Base-by-base conservation (phyloP, 441 rosid species). In the Jatropha multifida region DNA sequence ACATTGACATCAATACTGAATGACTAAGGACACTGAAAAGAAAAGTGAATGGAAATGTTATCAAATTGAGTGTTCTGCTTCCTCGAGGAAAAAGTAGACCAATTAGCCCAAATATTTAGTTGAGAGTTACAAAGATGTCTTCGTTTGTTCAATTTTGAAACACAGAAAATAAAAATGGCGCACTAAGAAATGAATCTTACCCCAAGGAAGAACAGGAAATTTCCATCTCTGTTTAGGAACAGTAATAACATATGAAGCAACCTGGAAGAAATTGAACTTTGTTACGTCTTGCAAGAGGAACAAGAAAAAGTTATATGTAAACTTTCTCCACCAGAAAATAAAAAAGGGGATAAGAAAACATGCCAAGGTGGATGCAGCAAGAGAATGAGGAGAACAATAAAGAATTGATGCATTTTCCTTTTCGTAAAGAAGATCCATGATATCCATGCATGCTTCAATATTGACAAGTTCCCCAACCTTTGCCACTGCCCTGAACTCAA, bases 381-480 rank as follows among this genome's bases (percentile, higher is more conserved):
- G 84, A 75, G 86, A 80, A 71, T 73, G 71, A 60, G 97, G 85
- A 83, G 90, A 87, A 64, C 72, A 65, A 54, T 84, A 85, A 61
- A 89, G 86, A 76, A 76, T 62, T 26, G 87, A 77, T n/a, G 88
- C 85, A 69, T 89, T 92, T 83, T 92, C 89, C 78, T 81, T 91
- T 78, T 90, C 94, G 65, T 90, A 89, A 60, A 92, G 94, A 85
- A 94, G 95, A 85, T 94, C 98, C 93, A 92, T 88, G 80, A 91
- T 70, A 77, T 92, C 91, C 94, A 89, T 84, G 82, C 95, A 92
- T 66, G 89, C 93, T 77, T 91, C 92, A 69, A 90, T 86, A 78
- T 84, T 82, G 80, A 92, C 76, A 54, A 85, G 82, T 74, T 89
- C 91, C 60, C 93, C 96, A 81, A 81, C 86, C 78, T 83, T 90